phyloP scores from a whole-genome alignment of 2,329 filamentous ascomycete species.

The Torrubiella hemipterigena region DNA sequence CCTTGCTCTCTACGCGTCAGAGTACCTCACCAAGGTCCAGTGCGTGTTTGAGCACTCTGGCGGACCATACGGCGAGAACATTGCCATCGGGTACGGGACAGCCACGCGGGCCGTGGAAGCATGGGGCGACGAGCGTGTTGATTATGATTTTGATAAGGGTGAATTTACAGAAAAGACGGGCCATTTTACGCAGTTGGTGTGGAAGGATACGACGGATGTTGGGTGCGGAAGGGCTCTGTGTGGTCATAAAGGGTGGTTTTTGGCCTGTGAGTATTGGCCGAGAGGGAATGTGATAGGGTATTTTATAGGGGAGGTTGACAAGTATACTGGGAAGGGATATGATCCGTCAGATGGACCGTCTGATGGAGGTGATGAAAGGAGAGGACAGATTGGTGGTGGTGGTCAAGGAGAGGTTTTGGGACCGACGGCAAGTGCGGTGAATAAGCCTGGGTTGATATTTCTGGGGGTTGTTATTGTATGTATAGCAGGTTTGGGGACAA shows the following conservation, averaged over 20 bases:
- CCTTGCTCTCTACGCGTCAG: constrained; percentile 39
- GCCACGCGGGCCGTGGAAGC: constrained; percentile 46
- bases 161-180: constrained; percentile 50
- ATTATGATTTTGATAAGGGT: constrained; percentile 46
- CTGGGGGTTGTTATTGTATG: no score
- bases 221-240: constrained; percentile 40
- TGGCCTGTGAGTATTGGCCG: constrained; percentile 61
- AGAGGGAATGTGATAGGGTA: constrained; percentile 48
- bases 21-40: constrained; percentile 29
- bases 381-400: no score
- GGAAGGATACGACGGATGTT: constrained; percentile 49
- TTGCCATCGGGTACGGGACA: constrained; percentile 55
- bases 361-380: no score
- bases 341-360: no score
- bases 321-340: constrained; percentile 2
- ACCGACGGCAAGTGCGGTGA: no score
- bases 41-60: constrained; percentile 44
- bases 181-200: constrained; percentile 65
- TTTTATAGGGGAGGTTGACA: constrained; percentile 27
- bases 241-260: constrained; percentile 43
- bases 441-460: no score
- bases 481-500: no score
- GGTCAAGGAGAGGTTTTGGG: no score
- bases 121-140: constrained; percentile 44
- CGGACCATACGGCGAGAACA: constrained; percentile 62